These are phyloP conservation scores for Fraxinus paxiana DNA, from an alignment of 305 asterid genomes.

Conservation along the genomic window DNA sequence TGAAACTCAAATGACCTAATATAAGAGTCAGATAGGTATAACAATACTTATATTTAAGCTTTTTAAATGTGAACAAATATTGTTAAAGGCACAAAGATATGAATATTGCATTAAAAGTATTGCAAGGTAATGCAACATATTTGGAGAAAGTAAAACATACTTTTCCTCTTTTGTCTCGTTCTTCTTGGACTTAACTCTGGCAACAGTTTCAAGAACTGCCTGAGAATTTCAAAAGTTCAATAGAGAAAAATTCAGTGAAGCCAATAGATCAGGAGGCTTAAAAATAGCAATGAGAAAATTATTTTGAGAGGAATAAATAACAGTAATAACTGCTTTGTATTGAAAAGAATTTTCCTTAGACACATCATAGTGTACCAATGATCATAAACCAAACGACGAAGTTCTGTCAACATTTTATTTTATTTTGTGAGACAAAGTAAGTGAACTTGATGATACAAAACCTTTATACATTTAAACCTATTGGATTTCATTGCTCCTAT, in stretches of 20 bases:
- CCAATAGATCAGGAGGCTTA: constrained; percentile 1
- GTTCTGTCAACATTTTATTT: constrained; percentile 1
- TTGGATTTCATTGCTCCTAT: neutral
- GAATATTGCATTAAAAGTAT: constrained; percentile 9
- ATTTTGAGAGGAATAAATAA: neutral
- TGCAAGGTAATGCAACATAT: constrained; percentile 2
- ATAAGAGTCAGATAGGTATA: constrained; percentile 29
- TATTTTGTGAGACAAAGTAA: constrained; percentile 13
- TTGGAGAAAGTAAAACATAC: constrained; percentile 42
- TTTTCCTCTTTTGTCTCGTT: constrained; percentile 72
- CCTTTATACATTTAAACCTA: neutral
- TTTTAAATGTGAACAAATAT: constrained; percentile 2
- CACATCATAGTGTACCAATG: neutral
- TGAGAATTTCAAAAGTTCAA: constrained; percentile 36
- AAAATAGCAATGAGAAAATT: neutral
- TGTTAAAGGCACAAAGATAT: constrained; percentile 19
- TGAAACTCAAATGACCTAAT: constrained; percentile 67
- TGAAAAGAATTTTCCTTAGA: constrained; percentile 11
- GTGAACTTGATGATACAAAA: constrained; percentile 2
- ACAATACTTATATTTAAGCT: constrained; percentile 17
- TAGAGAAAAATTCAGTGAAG: constrained; percentile 16
- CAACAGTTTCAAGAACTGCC: constrained; percentile 88
- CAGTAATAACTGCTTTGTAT: neutral
- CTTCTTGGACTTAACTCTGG: constrained; percentile 75
- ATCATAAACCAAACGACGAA: constrained; percentile 12